phyloP scores from a whole-genome alignment of 768 basidiomycete genomes.

The Tylopilus felleus region DNA sequence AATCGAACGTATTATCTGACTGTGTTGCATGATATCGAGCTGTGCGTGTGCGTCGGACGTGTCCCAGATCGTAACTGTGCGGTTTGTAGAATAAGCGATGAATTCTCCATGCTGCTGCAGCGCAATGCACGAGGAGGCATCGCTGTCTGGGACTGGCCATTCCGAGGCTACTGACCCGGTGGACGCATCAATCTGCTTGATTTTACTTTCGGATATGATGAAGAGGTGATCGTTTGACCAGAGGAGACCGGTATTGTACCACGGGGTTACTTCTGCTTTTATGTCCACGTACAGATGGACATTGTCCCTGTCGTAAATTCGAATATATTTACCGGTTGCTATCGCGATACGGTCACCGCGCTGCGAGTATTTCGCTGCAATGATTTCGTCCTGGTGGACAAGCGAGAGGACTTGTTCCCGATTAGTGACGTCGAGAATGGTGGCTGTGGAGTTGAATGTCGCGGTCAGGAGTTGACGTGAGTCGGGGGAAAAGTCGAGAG shows the following conservation, averaged over 20 bases:
- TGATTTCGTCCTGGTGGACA: background rate
- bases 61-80: background rate
- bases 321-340: background rate
- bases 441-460: background rate
- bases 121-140: background rate
- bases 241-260: constrained; percentile 5
- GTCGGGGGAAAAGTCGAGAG: constrained; percentile 1
- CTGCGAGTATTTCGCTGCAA: background rate
- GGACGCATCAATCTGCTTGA: background rate
- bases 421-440: background rate
- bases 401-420: background rate
- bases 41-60: background rate
- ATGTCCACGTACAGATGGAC: background rate
- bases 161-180: background rate
- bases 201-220: background rate
- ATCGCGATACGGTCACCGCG: background rate
- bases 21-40: background rate
- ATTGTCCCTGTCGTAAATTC: background rate
- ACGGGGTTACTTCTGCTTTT: background rate
- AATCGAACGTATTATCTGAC: background rate
- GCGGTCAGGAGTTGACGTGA: background rate
- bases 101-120: background rate
- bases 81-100: background rate
- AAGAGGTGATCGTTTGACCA: constrained; percentile 3
- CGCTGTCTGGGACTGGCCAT: background rate